Percentiles rank a stretch among this genome's conserved stretches.
These are phyloP conservation scores for Taxillus chinensis DNA, from an alignment of 164 flowering plant species.

Conservation along the genomic window DNA sequence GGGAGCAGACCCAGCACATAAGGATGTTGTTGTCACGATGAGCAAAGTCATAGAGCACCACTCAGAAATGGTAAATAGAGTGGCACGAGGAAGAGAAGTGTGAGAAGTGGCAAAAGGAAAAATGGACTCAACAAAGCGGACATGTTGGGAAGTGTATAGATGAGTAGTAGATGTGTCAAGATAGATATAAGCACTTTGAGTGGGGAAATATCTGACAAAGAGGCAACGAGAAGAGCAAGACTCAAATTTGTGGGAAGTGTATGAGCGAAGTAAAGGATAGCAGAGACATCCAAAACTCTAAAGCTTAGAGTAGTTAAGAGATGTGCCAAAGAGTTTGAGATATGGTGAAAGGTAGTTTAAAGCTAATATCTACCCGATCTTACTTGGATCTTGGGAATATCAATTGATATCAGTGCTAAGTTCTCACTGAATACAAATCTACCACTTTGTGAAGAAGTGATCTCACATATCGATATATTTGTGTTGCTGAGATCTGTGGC, in stretches of 20 bases:
- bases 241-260: background rate
- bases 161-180: background rate
- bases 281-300: constrained; percentile 4
- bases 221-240: constrained; percentile 1
- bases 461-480: no score
- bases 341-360: background rate
- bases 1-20: background rate
- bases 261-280: constrained; percentile 5
- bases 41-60: background rate
- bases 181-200: constrained; percentile 3
- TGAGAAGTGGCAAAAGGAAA: constrained; percentile 2
- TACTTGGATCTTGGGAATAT: no score
- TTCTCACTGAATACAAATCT: no score
- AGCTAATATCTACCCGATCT: no score
- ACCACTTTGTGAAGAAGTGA: no score
- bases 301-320: constrained; percentile 2
- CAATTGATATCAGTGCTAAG: no score
- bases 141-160: background rate
- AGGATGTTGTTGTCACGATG: no score
- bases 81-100: background rate
- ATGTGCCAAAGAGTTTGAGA: background rate
- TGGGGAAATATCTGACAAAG: constrained; percentile 8
- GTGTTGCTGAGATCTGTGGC: no score
- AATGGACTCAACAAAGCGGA: constrained; percentile 6
- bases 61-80: background rate